These are phyloP conservation scores for Leccinum obscurum DNA, from an alignment of 768 basidiomycete species.

Conservation along the genomic window DNA sequence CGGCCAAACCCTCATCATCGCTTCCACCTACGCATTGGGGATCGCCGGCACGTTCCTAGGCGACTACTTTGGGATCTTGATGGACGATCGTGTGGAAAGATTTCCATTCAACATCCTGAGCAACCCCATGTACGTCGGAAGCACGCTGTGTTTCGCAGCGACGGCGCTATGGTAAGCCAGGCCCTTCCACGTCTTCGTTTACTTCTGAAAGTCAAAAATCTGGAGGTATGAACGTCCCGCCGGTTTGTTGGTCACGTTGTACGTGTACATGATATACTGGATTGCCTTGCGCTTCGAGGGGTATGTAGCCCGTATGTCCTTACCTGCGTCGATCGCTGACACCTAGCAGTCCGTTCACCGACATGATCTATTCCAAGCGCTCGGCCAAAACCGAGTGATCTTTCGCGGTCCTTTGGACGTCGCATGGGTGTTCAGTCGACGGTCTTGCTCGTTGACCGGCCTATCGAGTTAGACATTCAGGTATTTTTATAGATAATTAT, in stretches of 20 bases:
- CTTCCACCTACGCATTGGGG: constrained; percentile 88
- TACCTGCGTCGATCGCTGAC: constrained; percentile 2
- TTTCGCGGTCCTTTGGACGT: neutral
- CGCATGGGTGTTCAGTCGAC: neutral
- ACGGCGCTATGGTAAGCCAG: constrained; percentile 77
- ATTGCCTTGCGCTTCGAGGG: constrained; percentile 90
- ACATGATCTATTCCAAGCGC: constrained; percentile 75
- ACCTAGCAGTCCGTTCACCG: constrained; percentile 64
- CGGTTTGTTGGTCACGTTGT: constrained; percentile 75
- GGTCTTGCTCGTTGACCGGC: neutral
- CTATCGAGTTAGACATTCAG: neutral
- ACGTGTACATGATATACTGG: constrained; percentile 82
- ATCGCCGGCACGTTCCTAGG: constrained; percentile 91
- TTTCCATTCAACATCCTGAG: constrained; percentile 95
- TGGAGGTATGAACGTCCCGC: constrained; percentile 82
- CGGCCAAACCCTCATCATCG: constrained; percentile 85
- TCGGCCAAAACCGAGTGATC: constrained; percentile 22
- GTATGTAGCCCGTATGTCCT: constrained; percentile 45
- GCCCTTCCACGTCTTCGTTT: constrained; percentile 1
- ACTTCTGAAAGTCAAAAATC: neutral
- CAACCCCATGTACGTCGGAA: constrained; percentile 98
- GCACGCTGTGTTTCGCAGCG: constrained; percentile 85
- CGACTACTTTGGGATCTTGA: constrained; percentile 84
- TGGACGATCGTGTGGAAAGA: constrained; percentile 88
- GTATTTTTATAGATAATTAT: neutral